Base-by-base conservation (phyloP, 306 rosid genomes). In the Trichosanthes truncata region DNA sequence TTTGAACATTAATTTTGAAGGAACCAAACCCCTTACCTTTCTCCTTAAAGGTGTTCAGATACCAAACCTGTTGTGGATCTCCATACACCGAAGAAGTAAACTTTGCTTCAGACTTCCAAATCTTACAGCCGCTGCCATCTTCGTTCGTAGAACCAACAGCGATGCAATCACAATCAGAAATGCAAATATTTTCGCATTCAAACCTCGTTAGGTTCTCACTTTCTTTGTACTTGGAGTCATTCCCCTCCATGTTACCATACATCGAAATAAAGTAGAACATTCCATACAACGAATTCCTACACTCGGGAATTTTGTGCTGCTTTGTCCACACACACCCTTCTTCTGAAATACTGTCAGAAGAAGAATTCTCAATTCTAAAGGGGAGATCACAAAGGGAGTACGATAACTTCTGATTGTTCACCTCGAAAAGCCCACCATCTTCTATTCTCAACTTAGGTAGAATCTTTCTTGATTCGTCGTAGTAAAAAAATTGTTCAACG, bases 71-170 rank as follows among this genome's bases (percentile, higher is more conserved):
- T n/a, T n/a, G n/a, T n/a, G n/a, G n/a, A n/a, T n/a, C n/a, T n/a
- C n/a, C n/a, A n/a, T n/a, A 3, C 4, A 35, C 36, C 36, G n/a
- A n/a, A n/a, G 36, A 6, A 49, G 74, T 76, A 43, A 76, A 65
- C 9, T 35, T 67, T 6, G 72, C 17, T 3, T 46, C 78, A 52
- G 14, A 53, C 36, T 26, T 26, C 81, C 81, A 81, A 65, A 66
- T 81, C 73, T 77, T 35, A 36, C 81, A 82, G 78, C 84, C 84
- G 23, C 62, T 56, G 57, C 63, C 78, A 40, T 68, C 62, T 3
- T 66, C 72, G 21, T 82, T 3, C 20, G 78, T 13, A 67, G 59
- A 43, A 53, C 73, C 63, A 56, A 66, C 56, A 56, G 78, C 73
- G 45, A 82, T 35, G 35, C 81, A 82, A 55, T 77, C 69, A 68